Base-by-base conservation (phyloP, 371 early-diverging fungal genomes). In the Rhizopus sp. region DNA sequence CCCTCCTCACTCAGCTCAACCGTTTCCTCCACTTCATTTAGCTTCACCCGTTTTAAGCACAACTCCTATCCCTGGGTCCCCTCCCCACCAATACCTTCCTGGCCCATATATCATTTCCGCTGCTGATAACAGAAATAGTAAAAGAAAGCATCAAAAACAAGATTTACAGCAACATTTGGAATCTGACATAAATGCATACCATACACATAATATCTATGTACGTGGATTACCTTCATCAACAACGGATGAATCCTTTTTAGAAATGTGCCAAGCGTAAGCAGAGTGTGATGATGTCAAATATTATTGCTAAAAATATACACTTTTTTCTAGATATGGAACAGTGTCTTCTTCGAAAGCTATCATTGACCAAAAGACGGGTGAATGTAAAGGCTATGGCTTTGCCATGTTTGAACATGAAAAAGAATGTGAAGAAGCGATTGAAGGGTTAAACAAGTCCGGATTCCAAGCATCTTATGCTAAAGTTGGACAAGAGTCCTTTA, bases 301-400 rank as follows among this genome's bases (percentile, higher is more conserved):
- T 42, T 12, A 55, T 38, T 46, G 12, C 42, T 31, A 57, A 42
- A 35, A 35, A 47, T 13, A 48, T 29, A 38, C 9, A 40, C 23
- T 48, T 51, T 53, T 53, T 39, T 47, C n/a, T 65, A 91, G 90
- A 7, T 93, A 80, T 62, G 96, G 96, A n/a, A 66, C 66, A 5
- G 87, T 96, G 37, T 68, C 86, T 42, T 93, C 94, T 44, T 87
- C 88, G 50, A 96, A 95, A 60, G 85, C 91, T 5, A 94, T 95
- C 38, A 73, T 93, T 41, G 90, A 95, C 65, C 87, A 84, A 56
- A 80, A 77, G 47, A 85, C 92, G 6, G 86, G 88, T 38, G 82
- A 85, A 60, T 96, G 96, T 67, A 92, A 92, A 71, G 94, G 95
- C 0, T 93, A 89, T 68, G 96, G 96, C 5, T 96, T 96, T 63